Conservation (phyloP, 345 rosid genomes). For the Bruguiera gymnorhiza region DNA sequence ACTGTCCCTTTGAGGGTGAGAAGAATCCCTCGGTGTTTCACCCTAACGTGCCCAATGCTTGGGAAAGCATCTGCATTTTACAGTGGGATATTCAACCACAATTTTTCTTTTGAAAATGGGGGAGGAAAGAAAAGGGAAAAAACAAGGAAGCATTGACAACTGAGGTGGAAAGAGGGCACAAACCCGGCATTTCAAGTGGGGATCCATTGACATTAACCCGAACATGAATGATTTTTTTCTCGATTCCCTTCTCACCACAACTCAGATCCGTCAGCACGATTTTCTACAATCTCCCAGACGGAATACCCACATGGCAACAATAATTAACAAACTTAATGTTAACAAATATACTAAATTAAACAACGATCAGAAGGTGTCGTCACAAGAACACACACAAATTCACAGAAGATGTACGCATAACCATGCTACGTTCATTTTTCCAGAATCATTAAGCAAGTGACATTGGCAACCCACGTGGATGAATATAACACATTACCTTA, state of each 20-base stretch:
- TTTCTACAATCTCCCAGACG: conserved; percentile 39
- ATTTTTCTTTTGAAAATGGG: not conserved
- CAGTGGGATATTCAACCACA: not conserved
- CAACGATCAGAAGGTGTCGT: not conserved
- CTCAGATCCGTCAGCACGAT: conserved; percentile 49
- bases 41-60: conserved; percentile 76
- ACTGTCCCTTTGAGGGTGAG: conserved; percentile 85
- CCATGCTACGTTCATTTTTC: too few relatives aligned
- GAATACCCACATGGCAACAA: not conserved
- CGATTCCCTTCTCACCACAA: conserved; percentile 43
- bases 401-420: too few relatives aligned
- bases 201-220: conserved; percentile 74
- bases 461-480: not conserved
- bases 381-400: too few relatives aligned
- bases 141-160: not conserved
- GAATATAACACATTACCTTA: not conserved
- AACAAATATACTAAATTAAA: not conserved
- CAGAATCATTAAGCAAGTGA: too few relatives aligned
- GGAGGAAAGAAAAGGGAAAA: not conserved
- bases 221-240: conserved; percentile 80
- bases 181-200: conserved; percentile 78
- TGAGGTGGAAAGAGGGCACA: conserved; percentile 3
- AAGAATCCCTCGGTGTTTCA: conserved; percentile 77
- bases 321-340: not conserved
- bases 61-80: conserved; percentile 67